Conservation (phyloP, 2,329 filamentous ascomycete species). For the Dactylellina drechsleri region DNA sequence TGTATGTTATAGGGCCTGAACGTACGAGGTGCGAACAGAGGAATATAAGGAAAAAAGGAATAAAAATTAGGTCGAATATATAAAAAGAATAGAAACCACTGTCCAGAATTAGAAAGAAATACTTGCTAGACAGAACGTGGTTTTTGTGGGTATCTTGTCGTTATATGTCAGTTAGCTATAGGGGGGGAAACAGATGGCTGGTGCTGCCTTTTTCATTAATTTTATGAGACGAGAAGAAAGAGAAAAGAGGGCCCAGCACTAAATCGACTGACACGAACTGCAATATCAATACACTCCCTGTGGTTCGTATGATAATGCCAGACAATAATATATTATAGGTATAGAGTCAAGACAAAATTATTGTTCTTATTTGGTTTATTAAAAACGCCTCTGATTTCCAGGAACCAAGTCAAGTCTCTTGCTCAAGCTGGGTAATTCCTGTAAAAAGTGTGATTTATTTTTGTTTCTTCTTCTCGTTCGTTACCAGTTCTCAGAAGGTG, state of each 20-base stretch:
- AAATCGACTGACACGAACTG: conserved; percentile 42
- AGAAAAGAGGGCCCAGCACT: conserved; percentile 21
- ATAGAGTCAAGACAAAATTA: conserved; percentile 51
- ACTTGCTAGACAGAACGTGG: conserved; percentile 54
- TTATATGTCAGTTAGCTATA: conserved; percentile 53
- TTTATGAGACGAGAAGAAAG: conserved; percentile 41
- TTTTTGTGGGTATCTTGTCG: conserved; percentile 55
- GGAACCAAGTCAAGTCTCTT: conserved; percentile 53
- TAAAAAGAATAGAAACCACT: conserved; percentile 46
- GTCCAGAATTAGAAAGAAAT: conserved; percentile 54
- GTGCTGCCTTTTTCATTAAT: conserved; percentile 50
- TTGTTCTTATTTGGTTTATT: conserved; percentile 41
- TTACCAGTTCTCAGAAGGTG: conserved; percentile 52
- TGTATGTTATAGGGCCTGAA: conserved; percentile 20
- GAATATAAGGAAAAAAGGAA: conserved; percentile 32
- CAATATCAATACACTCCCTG: conserved; percentile 44
- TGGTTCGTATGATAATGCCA: conserved; percentile 54
- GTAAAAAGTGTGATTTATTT: conserved; percentile 50
- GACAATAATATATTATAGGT: conserved; percentile 42
- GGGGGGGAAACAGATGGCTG: conserved; percentile 39
- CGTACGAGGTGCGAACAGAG: conserved; percentile 39
- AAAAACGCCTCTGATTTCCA: conserved; percentile 47
- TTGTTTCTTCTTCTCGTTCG: conserved; percentile 52
- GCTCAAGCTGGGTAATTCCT: conserved; percentile 45
- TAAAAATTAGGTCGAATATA: conserved; percentile 45